Percentiles rank a stretch among this genome's conserved stretches.
Evolutionary conservation across 768 basidiomycete genomes (phyloP).

Genomic region (Ramaria sp.): DNA sequence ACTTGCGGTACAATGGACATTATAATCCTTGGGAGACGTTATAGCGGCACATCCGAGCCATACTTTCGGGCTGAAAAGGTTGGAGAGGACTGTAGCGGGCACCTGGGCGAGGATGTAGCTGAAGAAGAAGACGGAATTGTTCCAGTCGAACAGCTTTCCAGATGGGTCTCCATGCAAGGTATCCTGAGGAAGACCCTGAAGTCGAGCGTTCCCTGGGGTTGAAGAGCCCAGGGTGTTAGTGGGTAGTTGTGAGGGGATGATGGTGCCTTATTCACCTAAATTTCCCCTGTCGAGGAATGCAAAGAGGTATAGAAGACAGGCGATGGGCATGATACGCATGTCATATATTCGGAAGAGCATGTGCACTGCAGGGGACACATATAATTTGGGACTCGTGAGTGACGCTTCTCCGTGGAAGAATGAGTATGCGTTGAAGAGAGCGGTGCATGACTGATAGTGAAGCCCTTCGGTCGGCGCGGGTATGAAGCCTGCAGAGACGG

Average conservation of each 20-base stretch:
- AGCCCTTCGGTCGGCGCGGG: too few species aligned
- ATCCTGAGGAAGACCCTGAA: slow-evolving; percentile 60
- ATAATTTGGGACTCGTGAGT: too few species aligned
- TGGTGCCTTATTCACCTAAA: slow-evolving; percentile 24
- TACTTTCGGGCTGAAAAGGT: slow-evolving; percentile 54
- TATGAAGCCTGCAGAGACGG: too few species aligned
- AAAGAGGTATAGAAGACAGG: slow-evolving; percentile 12
- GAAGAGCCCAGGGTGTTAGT: not conserved
- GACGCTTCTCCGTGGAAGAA: too few species aligned
- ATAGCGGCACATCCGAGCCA: slow-evolving; percentile 59
- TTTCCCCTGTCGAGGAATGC: slow-evolving; percentile 64
- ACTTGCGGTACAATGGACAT: too few species aligned
- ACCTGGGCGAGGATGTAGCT: slow-evolving; percentile 65
- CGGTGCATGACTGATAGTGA: too few species aligned
- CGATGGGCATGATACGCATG: slow-evolving; percentile 9
- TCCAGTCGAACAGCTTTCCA: slow-evolving; percentile 65
- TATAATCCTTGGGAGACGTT: too few species aligned
- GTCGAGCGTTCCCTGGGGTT: slow-evolving; percentile 48
- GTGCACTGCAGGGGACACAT: not conserved
- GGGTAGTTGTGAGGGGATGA: not conserved
- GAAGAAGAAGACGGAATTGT: slow-evolving; percentile 69
- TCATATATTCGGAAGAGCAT: slow-evolving; percentile 9
- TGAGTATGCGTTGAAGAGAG: too few species aligned
- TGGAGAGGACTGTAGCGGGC: slow-evolving; percentile 55
- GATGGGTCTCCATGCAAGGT: slow-evolving; percentile 56